phyloP scores from a whole-genome alignment of 1,284 basidiomycete genomes.

The Gomphus sp. region DNA sequence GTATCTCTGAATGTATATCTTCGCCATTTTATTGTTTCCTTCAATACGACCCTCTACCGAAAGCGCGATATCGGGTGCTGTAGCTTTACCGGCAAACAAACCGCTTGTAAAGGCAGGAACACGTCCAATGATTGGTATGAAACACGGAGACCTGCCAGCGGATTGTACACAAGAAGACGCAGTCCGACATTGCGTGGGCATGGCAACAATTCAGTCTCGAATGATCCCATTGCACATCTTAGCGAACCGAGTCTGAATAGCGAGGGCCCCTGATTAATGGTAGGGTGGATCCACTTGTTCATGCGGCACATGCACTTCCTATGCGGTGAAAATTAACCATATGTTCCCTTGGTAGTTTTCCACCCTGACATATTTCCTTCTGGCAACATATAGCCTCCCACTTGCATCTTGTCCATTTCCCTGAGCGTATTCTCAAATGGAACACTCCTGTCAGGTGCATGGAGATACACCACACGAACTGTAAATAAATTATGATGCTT shows the following conservation, averaged over 20 bases:
- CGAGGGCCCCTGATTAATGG: conserved; percentile 35
- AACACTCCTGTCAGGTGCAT: conserved; percentile 38
- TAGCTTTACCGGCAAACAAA: conserved; percentile 36
- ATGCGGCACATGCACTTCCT: conserved; percentile 43
- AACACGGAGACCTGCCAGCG: conserved; percentile 30
- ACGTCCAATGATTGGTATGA: background rate
- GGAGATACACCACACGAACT: conserved; percentile 36
- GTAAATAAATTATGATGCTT: conserved; percentile 26
- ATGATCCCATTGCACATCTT: conserved; percentile 47
- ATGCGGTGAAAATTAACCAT: conserved; percentile 38
- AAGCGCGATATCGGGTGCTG: conserved; percentile 21
- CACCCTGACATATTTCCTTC: background rate
- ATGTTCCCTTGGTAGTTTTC: background rate
- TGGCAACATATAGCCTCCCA: conserved; percentile 33
- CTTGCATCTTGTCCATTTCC: conserved; percentile 33
- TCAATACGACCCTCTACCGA: conserved; percentile 26
- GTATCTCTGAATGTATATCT: conserved; percentile 34
- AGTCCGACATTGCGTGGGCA: conserved; percentile 47
- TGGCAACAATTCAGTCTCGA: conserved; percentile 47
- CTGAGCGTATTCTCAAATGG: conserved; percentile 36
- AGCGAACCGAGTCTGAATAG: background rate
- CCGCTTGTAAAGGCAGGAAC: conserved; percentile 24
- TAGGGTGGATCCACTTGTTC: conserved; percentile 42
- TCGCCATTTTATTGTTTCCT: conserved; percentile 21
- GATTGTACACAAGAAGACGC: conserved; percentile 42